Conservation (phyloP, 1,139 yeast species). For the Diutina catenulata region DNA sequence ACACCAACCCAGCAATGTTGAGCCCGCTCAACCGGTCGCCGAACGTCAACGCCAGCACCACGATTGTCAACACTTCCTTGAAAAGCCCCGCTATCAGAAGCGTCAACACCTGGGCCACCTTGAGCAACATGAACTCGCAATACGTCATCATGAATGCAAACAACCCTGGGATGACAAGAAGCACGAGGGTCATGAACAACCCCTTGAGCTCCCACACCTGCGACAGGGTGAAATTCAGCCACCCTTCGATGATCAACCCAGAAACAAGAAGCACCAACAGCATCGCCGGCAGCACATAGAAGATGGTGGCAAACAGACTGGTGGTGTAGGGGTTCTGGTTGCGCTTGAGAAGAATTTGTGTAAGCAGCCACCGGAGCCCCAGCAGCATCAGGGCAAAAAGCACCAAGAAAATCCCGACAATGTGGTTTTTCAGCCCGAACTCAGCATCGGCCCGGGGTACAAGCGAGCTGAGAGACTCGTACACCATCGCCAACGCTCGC, state of each 20-base stretch:
- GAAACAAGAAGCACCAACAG: constrained; percentile 44
- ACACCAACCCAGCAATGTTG: constrained; percentile 62
- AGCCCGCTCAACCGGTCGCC: constrained; percentile 59
- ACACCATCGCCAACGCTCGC: too few relatives aligned
- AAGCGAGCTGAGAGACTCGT: too few relatives aligned
- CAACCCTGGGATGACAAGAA: constrained; percentile 71
- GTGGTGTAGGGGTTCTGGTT: constrained; percentile 35
- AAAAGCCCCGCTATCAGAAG: constrained; percentile 85
- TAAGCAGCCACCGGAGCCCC: constrained; percentile 91
- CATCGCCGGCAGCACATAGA: constrained; percentile 81
- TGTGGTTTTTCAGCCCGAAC: constrained; percentile 10
- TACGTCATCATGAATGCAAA: constrained; percentile 85
- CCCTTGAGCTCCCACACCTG: constrained; percentile 58
- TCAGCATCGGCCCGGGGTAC: constrained; percentile 6
- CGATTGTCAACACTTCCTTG: constrained; percentile 77
- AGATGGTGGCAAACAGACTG: constrained; percentile 76
- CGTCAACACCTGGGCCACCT: constrained; percentile 77
- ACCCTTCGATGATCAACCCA: constrained; percentile 60
- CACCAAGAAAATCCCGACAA: constrained; percentile 61
- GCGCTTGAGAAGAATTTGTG: constrained; percentile 64
- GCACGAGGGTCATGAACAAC: constrained; percentile 35
- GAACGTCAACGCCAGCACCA: constrained; percentile 58
- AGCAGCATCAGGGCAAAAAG: constrained; percentile 69
- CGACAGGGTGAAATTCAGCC: constrained; percentile 36
- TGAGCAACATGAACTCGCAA: constrained; percentile 74